Evolutionary conservation across 495 filamentous ascomycete species (phyloP).

Genomic region (Hypoxylon fuscum): DNA sequence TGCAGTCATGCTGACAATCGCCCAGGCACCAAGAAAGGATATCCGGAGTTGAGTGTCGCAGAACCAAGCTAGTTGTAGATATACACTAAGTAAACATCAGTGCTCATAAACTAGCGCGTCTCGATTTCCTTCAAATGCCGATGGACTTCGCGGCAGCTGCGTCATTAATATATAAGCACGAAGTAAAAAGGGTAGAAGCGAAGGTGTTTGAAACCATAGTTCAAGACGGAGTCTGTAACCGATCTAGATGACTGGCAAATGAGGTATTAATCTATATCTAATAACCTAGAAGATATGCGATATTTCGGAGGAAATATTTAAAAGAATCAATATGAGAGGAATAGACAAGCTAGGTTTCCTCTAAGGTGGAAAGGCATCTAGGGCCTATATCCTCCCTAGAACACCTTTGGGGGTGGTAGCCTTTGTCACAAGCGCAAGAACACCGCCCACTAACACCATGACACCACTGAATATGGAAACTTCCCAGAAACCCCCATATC

Average conservation of each 20-base stretch:
- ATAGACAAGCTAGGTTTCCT: no score
- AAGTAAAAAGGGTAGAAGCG: background rate
- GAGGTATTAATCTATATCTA: background rate
- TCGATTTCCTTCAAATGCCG: background rate
- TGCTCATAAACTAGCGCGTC: background rate
- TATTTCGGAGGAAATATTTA: background rate
- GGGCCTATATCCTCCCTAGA: conserved; percentile 22
- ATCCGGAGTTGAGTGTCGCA: background rate
- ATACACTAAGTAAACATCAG: background rate
- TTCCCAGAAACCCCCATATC: conserved; percentile 52
- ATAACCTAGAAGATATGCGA: background rate
- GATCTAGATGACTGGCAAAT: no score
- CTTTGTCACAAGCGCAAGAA: conserved; percentile 16
- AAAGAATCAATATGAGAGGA: no score
- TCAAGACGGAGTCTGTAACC: background rate
- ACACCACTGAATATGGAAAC: conserved; percentile 59
- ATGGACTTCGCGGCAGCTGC: background rate
- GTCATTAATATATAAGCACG: background rate
- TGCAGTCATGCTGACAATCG: background rate
- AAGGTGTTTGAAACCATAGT: background rate
- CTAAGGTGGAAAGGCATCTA: no score
- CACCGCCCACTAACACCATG: conserved; percentile 15
- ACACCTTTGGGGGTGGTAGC: conserved; percentile 23
- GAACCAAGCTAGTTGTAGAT: background rate
- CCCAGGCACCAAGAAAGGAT: background rate